These are phyloP conservation scores for Verticillium dahliae DNA, from an alignment of 2,329 filamentous ascomycete species.

Conservation along the genomic window DNA sequence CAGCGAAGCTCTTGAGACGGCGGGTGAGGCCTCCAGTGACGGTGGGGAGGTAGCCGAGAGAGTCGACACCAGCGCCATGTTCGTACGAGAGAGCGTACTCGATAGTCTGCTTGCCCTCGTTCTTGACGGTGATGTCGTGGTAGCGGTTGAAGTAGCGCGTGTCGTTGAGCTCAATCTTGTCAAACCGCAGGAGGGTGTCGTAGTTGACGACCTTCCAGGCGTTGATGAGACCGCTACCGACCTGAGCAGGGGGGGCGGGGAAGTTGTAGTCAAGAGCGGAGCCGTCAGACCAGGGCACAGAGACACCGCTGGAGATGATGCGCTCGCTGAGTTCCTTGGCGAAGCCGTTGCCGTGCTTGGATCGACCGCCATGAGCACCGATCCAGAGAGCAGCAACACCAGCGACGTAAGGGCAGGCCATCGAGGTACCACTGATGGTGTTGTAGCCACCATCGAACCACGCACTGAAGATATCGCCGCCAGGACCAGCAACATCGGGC, in stretches of 20 bases:
- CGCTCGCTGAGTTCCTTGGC: slow-evolving; percentile 18
- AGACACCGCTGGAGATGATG: slow-evolving; percentile 24
- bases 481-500: slow-evolving; percentile 35
- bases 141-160: slow-evolving; percentile 27
- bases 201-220: slow-evolving; percentile 32
- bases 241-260: slow-evolving; percentile 25
- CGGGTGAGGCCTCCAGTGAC: background rate
- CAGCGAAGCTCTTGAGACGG: slow-evolving; percentile 12
- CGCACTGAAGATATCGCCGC: slow-evolving; percentile 32
- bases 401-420: slow-evolving; percentile 40
- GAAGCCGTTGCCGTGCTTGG: slow-evolving; percentile 20
- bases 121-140: slow-evolving; percentile 23
- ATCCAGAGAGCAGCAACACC: slow-evolving; percentile 31
- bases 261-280: slow-evolving; percentile 11
- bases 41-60: slow-evolving; percentile 11
- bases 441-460: slow-evolving; percentile 29
- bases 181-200: slow-evolving; percentile 26
- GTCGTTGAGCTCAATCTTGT: slow-evolving; percentile 37
- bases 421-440: slow-evolving; percentile 39
- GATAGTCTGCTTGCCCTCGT: slow-evolving; percentile 25
- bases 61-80: slow-evolving; percentile 28
- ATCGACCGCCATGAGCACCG: slow-evolving; percentile 21
- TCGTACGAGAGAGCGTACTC: slow-evolving; percentile 22
- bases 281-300: slow-evolving; percentile 18
- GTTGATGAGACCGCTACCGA: slow-evolving; percentile 33